Percentiles rank a stretch among this genome's conserved stretches.
phyloP scores from a whole-genome alignment of 352 stramenopile genomes.

The Blastocystis hominis region DNA sequence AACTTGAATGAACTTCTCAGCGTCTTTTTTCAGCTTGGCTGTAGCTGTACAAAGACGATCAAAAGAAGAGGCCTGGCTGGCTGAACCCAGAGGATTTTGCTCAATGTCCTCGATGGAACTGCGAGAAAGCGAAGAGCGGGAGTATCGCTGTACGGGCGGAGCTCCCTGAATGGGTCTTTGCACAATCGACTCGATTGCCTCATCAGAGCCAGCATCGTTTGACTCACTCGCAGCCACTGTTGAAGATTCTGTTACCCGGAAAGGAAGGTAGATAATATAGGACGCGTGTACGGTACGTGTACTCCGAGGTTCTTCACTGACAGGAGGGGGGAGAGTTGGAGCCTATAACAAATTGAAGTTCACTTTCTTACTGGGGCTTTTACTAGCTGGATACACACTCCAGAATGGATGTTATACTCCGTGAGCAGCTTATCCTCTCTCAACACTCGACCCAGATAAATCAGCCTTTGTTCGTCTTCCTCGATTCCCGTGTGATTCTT shows the following conservation, averaged over 20 bases:
- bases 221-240: background rate
- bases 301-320: too few species aligned
- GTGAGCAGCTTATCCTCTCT: background rate
- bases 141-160: background rate
- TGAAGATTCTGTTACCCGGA: conserved; percentile 14
- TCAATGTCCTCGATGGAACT: background rate
- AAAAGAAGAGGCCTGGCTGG: background rate
- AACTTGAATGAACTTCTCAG: background rate
- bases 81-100: background rate
- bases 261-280: conserved; percentile 31
- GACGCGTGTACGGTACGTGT: background rate
- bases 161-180: background rate
- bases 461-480: background rate
- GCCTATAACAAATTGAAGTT: too few species aligned
- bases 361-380: background rate
- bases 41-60: background rate
- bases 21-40: background rate
- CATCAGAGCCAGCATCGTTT: background rate
- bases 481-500: background rate
- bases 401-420: conserved; percentile 21
- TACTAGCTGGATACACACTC: conserved; percentile 50
- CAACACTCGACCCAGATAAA: conserved; percentile 25
- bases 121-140: background rate
- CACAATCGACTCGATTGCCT: background rate
- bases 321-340: too few species aligned